These are phyloP conservation scores for Globisporangium splendens DNA, from an alignment of 352 stramenopile genomes.

Conservation along the genomic window DNA sequence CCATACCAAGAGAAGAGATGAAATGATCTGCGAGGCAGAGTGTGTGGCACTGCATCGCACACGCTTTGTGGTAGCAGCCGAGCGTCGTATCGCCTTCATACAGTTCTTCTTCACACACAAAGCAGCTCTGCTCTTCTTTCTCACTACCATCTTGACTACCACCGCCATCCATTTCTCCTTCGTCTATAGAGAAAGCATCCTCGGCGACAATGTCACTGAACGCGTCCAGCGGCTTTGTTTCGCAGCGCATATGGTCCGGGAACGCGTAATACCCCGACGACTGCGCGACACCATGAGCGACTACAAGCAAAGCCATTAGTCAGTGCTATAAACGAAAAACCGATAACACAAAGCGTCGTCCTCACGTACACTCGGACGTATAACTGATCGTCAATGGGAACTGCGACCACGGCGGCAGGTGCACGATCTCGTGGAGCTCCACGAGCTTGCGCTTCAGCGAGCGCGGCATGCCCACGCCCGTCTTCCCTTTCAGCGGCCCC, in stretches of 20 bases:
- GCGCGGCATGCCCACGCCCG: conserved; percentile 38
- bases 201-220: conserved; percentile 10
- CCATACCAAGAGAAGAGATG: conserved; percentile 14
- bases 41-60: conserved; percentile 39
- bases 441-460: conserved; percentile 71
- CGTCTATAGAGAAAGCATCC: not conserved
- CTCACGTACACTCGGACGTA: conserved; percentile 30
- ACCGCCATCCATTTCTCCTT: not conserved
- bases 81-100: not conserved
- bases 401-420: conserved; percentile 42
- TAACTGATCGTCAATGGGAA: conserved; percentile 54
- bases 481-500: conserved; percentile 23
- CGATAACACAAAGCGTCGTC: not conserved
- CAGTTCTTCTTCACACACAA: conserved; percentile 41
- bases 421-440: conserved; percentile 65
- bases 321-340: not conserved
- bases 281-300: conserved; percentile 33
- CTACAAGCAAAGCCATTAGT: not conserved
- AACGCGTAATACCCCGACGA: conserved; percentile 29
- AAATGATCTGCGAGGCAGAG: conserved; percentile 59
- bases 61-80: conserved; percentile 41
- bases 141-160: not conserved
- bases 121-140: conserved; percentile 21
- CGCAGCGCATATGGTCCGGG: conserved; percentile 32
- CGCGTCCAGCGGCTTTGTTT: conserved; percentile 26